Evolutionary conservation across 352 stramenopile species (phyloP).

Genomic region (Phytophthora pseudosyringae): DNA sequence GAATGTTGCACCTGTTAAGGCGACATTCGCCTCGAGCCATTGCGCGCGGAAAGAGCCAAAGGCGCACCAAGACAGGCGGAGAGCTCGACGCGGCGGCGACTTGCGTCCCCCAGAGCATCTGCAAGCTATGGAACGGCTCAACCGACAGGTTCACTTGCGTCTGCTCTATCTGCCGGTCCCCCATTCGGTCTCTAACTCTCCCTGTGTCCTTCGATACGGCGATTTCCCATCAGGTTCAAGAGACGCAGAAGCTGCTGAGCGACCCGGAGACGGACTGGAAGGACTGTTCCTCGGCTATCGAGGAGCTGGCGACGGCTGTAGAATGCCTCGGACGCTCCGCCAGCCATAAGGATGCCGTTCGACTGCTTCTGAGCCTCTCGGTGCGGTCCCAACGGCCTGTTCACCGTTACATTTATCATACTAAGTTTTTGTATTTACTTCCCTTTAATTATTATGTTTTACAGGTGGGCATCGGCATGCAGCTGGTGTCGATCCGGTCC

Average conservation of each 20-base stretch:
- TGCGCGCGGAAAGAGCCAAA: constrained; percentile 20
- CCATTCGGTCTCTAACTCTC: constrained; percentile 7
- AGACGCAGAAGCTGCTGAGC: constrained; percentile 42
- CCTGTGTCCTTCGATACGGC: constrained; percentile 22
- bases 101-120: constrained; percentile 1
- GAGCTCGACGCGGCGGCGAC: constrained; percentile 12
- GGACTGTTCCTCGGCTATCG: constrained; percentile 42
- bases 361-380: constrained; percentile 51
- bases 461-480: constrained; percentile 46
- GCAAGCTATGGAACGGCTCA: constrained; percentile 35
- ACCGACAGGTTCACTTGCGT: constrained; percentile 20
- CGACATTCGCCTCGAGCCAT: constrained; percentile 6
- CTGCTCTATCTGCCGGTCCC: constrained; percentile 19
- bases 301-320: constrained; percentile 53
- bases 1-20: constrained; percentile 13
- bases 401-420: constrained; percentile 12
- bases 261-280: constrained; percentile 49
- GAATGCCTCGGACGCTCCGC: constrained; percentile 41
- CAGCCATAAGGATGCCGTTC: constrained; percentile 39
- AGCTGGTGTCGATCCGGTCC: constrained; percentile 56
- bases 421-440: constrained; percentile 15
- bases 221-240: constrained; percentile 41
- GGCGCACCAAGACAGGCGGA: constrained; percentile 17
- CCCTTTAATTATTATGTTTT: constrained; percentile 8
- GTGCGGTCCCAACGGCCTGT: constrained; percentile 29